Conservation (phyloP, 305 asterid genomes). For the Fraxinus sp. region DNA sequence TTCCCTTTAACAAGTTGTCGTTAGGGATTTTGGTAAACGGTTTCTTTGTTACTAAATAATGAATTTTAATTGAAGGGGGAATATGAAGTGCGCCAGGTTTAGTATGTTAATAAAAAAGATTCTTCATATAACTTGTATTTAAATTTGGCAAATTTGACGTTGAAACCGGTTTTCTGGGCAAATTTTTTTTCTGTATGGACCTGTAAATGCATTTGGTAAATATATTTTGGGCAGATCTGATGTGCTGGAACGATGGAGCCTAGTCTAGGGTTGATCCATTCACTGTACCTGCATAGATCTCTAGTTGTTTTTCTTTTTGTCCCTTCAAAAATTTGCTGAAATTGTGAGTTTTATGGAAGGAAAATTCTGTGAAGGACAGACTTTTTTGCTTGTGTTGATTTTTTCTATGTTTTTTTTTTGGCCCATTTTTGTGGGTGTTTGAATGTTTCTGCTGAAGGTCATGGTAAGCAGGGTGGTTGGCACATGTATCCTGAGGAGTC, state of each 20-base stretch:
- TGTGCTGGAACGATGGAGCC: conserved; percentile 12
- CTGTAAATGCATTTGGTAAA: conserved; percentile 10
- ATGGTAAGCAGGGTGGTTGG: conserved; percentile 94
- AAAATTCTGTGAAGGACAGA: background rate
- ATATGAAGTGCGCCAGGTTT: conserved; percentile 1
- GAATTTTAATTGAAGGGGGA: background rate
- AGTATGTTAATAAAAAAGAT: conserved; percentile 7
- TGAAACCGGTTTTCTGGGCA: conserved; percentile 21
- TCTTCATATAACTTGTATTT: conserved; percentile 2
- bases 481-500: conserved; percentile 69
- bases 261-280: conserved; percentile 16
- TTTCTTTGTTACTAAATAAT: background rate
- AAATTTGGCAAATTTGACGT: conserved; percentile 11
- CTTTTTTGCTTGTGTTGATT: conserved; percentile 21
- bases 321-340: conserved; percentile 3
- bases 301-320: conserved; percentile 12
- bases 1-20: conserved; percentile 11
- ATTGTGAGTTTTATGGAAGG: background rate
- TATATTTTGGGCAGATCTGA: conserved; percentile 58
- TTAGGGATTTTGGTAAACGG: background rate
- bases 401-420: conserved; percentile 26
- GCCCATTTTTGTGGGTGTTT: conserved; percentile 34
- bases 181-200: background rate
- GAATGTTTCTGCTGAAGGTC: conserved; percentile 67
- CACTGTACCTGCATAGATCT: conserved; percentile 28